Conservation (phyloP, 768 basidiomycete species). For the Exidia glandulosa region DNA sequence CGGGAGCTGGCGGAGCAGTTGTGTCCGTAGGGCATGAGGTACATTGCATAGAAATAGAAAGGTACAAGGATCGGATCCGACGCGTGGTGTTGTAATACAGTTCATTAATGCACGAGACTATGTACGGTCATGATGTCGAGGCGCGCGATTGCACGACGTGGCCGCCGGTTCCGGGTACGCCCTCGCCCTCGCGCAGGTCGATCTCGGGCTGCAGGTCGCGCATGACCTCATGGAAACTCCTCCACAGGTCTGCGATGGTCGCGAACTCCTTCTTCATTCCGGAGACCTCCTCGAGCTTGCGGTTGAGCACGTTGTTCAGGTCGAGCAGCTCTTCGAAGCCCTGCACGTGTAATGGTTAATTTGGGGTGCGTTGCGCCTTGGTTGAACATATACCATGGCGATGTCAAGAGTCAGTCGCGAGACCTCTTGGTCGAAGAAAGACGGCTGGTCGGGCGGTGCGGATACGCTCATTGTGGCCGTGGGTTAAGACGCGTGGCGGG, state of each 20-base stretch:
- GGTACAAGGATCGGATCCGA: neutral
- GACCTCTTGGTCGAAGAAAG: conserved; percentile 74
- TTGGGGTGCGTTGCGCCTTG: neutral
- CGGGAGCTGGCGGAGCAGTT: conserved; percentile 43
- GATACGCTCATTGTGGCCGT: conserved; percentile 1
- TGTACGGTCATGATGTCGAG: conserved; percentile 22
- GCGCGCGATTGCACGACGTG: conserved; percentile 1
- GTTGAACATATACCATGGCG: conserved; percentile 35
- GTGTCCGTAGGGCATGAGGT: neutral
- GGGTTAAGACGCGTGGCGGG: neutral
- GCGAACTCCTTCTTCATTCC: conserved; percentile 90
- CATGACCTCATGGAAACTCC: conserved; percentile 72
- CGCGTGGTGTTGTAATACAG: neutral
- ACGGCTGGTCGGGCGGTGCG: conserved; percentile 21
- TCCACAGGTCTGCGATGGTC: conserved; percentile 79
- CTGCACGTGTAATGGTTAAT: conserved; percentile 24
- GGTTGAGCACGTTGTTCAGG: conserved; percentile 75
- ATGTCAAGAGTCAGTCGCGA: conserved; percentile 66
- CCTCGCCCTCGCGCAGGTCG: conserved; percentile 18
- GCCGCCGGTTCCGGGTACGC: conserved; percentile 61
- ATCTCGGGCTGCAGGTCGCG: conserved; percentile 22
- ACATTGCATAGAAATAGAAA: too few species aligned
- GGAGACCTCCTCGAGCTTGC: conserved; percentile 84
- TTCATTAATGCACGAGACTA: neutral
- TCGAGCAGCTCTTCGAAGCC: conserved; percentile 83